Evolutionary conservation across 208 protist species (phyloP).

Genomic region (Porcisia hertigi): DNA sequence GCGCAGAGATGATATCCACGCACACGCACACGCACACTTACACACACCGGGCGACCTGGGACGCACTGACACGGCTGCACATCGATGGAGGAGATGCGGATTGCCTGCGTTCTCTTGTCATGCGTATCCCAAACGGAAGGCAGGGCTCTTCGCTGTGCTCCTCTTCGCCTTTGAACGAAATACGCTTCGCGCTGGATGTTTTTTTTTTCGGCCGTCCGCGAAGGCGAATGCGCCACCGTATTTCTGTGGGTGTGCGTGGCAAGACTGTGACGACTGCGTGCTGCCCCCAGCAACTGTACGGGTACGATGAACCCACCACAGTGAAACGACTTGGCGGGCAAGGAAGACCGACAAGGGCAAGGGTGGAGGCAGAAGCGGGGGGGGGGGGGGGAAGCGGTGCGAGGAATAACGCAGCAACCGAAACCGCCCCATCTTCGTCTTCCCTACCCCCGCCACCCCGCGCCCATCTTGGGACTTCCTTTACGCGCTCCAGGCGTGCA

Average conservation of each 20-base stretch:
- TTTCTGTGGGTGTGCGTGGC: background rate
- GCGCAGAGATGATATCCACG: too few relatives aligned
- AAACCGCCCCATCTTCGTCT: background rate
- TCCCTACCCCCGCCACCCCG: too few relatives aligned
- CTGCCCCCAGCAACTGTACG: background rate
- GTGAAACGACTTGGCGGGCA: background rate
- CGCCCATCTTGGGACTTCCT: background rate
- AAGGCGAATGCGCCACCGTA: background rate
- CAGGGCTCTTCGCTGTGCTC: background rate
- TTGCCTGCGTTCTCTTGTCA: background rate
- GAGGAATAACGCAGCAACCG: background rate
- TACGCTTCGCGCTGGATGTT: background rate
- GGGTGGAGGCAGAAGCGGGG: background rate
- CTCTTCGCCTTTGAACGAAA: background rate
- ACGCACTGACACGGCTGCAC: background rate
- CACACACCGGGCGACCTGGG: background rate
- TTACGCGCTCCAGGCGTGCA: too few relatives aligned
- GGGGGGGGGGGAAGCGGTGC: background rate
- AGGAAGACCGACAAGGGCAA: background rate
- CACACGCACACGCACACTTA: background rate
- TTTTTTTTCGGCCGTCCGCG: background rate
- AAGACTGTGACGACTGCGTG: background rate
- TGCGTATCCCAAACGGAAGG: background rate
- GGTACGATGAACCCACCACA: background rate
- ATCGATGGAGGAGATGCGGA: background rate